These are phyloP conservation scores for Wickerhamiella spandovensis DNA, from an alignment of 805 yeast genomes.

Conservation along the genomic window DNA sequence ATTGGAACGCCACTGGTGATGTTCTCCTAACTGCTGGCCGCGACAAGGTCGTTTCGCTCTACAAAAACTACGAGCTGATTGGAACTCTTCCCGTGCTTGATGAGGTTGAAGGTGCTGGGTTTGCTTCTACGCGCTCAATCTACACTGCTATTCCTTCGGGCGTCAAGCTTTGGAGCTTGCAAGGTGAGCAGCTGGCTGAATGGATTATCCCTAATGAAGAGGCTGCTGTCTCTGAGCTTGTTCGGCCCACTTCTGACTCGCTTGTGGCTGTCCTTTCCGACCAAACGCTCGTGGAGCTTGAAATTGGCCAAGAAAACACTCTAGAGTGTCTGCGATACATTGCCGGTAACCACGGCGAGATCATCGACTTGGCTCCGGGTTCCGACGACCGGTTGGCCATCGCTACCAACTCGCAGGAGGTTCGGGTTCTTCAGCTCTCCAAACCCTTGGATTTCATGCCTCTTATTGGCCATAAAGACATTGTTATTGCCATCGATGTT, in stretches of 20 bases:
- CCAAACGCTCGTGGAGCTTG: slow-evolving; percentile 53
- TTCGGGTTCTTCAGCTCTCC: slow-evolving; percentile 48
- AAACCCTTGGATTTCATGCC: slow-evolving; percentile 31
- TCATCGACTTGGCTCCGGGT: slow-evolving; percentile 74
- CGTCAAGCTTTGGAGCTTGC: slow-evolving; percentile 13
- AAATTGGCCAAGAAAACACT: not conserved
- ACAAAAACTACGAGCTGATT: slow-evolving; percentile 32
- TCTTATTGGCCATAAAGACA: slow-evolving; percentile 72
- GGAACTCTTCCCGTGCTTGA: slow-evolving; percentile 63
- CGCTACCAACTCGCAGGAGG: slow-evolving; percentile 87
- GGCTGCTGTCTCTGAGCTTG: slow-evolving; percentile 10
- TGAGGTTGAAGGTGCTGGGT: slow-evolving; percentile 27
- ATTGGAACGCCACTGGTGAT: slow-evolving; percentile 41
- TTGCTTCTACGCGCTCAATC: slow-evolving; percentile 17
- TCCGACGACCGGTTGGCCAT: slow-evolving; percentile 61
- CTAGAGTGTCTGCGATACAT: slow-evolving; percentile 21
- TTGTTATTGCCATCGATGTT: slow-evolving; percentile 67
- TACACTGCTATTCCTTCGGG: slow-evolving; percentile 12
- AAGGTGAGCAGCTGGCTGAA: slow-evolving; percentile 11
- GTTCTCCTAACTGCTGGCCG: slow-evolving; percentile 73
- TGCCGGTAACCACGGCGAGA: slow-evolving; percentile 92
- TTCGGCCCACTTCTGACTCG: not conserved
- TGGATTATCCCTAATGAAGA: slow-evolving; percentile 14
- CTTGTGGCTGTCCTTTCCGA: slow-evolving; percentile 44
- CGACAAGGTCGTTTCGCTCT: slow-evolving; percentile 62